Base-by-base conservation (phyloP, 768 basidiomycete species). In the Mycena rebaudengoi region DNA sequence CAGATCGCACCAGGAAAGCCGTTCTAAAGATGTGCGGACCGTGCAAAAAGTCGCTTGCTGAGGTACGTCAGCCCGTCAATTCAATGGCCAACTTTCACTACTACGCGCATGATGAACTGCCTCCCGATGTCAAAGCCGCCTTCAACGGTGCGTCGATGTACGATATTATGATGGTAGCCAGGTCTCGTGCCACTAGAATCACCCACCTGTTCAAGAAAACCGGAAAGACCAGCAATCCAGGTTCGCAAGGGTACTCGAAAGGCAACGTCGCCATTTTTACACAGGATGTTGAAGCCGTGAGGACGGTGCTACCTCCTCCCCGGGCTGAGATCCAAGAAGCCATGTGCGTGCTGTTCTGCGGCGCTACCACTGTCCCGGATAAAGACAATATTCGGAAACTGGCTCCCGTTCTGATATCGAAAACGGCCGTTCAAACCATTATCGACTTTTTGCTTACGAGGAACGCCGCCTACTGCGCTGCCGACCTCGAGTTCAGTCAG, bases 71-170 rank as follows among this genome's bases (percentile, higher is more conserved):
- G n/a, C n/a, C n/a, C n/a, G n/a, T n/a, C n/a, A n/a, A n/a, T n/a
- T n/a, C n/a, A n/a, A n/a, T 54, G 10, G 52, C 52, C 18, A 54
- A 54, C 20, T 54, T 54, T 12, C 52, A 54, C 7, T 54, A 54
- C 18, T 54, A 43, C 35, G 40, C 23, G 0, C 26, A 32, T 1
- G 43, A 44, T 5, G 54, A 56, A 25, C 32, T 56, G 11, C 54
- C 53, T 2, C n/a, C 6, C 1, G 29, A 2, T 2, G 53, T 55
- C 1, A 5, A 18, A 6, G 18, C 16, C 4, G 53, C 53, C 8
- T 55, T 55, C 14, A 14, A 4, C 1, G 4, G 21, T 4, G 28
- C 53, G 6, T 44, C 53, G 5, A 2, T 33, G 20, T 56, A 13
- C 13, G 54, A 56, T 5, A 4, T 56, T 1, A 44, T 56, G 41